A percentile compares a stretch with the other conserved stretches of the same genome.
phyloP scores from a whole-genome alignment of 2,329 filamentous ascomycete species.

The Hansfordia pulvinata region DNA sequence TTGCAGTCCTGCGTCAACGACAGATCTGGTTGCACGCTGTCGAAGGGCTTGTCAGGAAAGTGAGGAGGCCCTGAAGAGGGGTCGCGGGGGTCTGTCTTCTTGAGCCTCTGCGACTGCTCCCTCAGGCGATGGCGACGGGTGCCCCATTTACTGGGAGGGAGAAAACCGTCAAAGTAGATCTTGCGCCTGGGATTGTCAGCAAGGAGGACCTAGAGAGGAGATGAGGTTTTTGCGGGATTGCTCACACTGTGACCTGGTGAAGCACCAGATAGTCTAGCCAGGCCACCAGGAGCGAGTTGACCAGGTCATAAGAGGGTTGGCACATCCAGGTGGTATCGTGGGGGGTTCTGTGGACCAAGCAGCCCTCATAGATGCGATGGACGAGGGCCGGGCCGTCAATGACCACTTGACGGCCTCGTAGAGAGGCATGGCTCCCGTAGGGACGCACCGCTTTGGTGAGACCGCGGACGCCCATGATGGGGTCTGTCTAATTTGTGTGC shows the following conservation, averaged over 20 bases:
- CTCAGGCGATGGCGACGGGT: constrained; percentile 49
- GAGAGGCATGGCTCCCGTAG: constrained; percentile 27
- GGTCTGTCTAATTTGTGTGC: constrained; percentile 3
- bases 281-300: constrained; percentile 41
- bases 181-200: constrained; percentile 32
- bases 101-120: constrained; percentile 41
- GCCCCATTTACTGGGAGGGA: constrained; percentile 53
- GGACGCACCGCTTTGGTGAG: constrained; percentile 38
- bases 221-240: constrained; percentile 11
- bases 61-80: constrained; percentile 13
- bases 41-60: constrained; percentile 6
- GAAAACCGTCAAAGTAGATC: constrained; percentile 77
- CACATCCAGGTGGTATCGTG: constrained; percentile 30
- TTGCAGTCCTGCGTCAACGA: constrained; percentile 2
- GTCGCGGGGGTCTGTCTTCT: constrained; percentile 27
- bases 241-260: constrained; percentile 49
- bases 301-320: constrained; percentile 47
- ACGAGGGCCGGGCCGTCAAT: constrained; percentile 74
- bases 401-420: constrained; percentile 29
- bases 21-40: constrained; percentile 5
- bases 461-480: constrained; percentile 44
- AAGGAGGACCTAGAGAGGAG: constrained; percentile 8
- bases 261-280: constrained; percentile 49
- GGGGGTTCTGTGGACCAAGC: constrained; percentile 26
- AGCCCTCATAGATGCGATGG: constrained; percentile 53